phyloP scores from a whole-genome alignment of 129 eudicot species.

The Sambucus nigra region DNA sequence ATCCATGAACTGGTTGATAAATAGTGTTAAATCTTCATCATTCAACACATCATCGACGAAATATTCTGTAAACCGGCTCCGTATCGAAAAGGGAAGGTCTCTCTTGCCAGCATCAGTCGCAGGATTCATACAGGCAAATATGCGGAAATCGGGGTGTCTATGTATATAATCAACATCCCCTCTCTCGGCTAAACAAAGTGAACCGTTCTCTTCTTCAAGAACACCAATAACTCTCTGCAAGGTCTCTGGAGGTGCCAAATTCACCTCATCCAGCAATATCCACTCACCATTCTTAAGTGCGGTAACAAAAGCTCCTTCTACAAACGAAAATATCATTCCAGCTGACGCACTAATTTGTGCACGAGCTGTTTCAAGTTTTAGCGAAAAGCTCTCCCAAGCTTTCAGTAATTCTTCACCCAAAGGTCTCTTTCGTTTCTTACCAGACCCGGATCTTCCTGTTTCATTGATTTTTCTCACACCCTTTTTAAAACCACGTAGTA shows the following conservation, averaged over 20 bases:
- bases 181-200: constrained; percentile 88
- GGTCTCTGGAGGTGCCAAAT: constrained; percentile 95
- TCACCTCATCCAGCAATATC: constrained; percentile 94
- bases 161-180: constrained; percentile 65
- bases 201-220: constrained; percentile 83
- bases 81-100: constrained; percentile 60
- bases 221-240: constrained; percentile 90
- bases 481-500: constrained; percentile 40
- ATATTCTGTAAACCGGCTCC: constrained; percentile 82
- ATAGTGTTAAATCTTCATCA: constrained; percentile 66
- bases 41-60: constrained; percentile 86
- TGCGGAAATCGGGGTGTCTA: constrained; percentile 66
- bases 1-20: constrained; percentile 50
- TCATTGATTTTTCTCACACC: constrained; percentile 28
- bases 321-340: constrained; percentile 93
- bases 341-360: constrained; percentile 49
- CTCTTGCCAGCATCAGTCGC: constrained; percentile 99
- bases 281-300: constrained; percentile 90
- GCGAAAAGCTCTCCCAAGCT: constrained; percentile 52
- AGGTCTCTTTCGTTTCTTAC: constrained; percentile 63
- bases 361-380: constrained; percentile 54
- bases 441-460: constrained; percentile 34
- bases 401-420: constrained; percentile 31
- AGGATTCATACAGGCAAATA: constrained; percentile 98
- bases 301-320: constrained; percentile 86